These are phyloP conservation scores for Leishmania mexicana DNA, from an alignment of 208 protist species.

Conservation along the genomic window DNA sequence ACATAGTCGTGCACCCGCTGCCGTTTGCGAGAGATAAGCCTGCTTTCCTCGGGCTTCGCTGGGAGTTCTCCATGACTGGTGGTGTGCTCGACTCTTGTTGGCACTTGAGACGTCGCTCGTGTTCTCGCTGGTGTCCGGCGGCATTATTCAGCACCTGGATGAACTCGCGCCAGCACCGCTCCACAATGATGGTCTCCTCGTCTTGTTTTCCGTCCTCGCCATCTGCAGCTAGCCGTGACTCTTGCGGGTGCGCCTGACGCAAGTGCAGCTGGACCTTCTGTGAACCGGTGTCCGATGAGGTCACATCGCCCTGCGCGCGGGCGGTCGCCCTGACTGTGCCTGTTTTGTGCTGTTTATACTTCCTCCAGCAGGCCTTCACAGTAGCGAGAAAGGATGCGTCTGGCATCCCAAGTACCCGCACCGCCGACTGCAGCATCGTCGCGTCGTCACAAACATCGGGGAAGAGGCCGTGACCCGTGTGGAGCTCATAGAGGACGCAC, in stretches of 20 bases:
- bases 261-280: not conserved
- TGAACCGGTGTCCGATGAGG: not conserved
- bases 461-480: slow-evolving; percentile 46
- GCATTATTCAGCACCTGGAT: slow-evolving; percentile 29
- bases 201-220: not conserved
- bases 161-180: slow-evolving; percentile 28
- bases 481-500: slow-evolving; percentile 61
- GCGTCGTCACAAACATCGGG: slow-evolving; percentile 46
- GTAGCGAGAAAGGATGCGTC: slow-evolving; percentile 46
- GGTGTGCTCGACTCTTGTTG: slow-evolving; percentile 6
- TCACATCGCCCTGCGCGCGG: not conserved
- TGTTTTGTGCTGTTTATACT: slow-evolving; percentile 30
- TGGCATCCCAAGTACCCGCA: slow-evolving; percentile 47
- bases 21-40: not conserved
- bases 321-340: not conserved
- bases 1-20: slow-evolving; percentile 12
- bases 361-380: slow-evolving; percentile 47
- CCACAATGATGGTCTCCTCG: slow-evolving; percentile 20
- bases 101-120: slow-evolving; percentile 2
- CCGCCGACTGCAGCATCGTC: slow-evolving; percentile 36
- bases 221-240: not conserved
- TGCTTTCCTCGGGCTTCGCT: not conserved
- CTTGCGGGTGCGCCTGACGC: not conserved
- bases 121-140: slow-evolving; percentile 21
- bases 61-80: not conserved